Percentiles rank a stretch among this genome's conserved stretches.
phyloP scores from a whole-genome alignment of 805 yeast species.

The Blastobotrys robertii region DNA sequence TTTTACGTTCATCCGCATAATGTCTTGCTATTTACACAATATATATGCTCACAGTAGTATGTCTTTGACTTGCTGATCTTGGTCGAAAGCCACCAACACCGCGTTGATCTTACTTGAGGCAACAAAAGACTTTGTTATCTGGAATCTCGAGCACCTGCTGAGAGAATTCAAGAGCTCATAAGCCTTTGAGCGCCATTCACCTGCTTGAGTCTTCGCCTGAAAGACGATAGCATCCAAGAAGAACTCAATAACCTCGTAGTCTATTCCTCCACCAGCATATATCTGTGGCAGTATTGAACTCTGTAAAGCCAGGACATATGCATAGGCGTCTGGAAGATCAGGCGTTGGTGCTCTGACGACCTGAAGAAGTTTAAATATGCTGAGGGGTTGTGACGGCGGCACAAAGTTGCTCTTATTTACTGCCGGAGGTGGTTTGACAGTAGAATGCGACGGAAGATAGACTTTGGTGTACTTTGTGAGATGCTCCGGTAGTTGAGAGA shows the following conservation, averaged over 20 bases:
- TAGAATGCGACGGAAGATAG: slow-evolving; percentile 5
- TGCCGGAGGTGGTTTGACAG: background rate
- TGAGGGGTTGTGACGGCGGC: background rate
- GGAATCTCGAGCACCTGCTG: slow-evolving; percentile 6
- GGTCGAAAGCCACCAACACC: background rate
- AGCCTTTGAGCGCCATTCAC: slow-evolving; percentile 1
- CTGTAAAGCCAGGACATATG: slow-evolving; percentile 9
- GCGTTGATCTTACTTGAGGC: background rate
- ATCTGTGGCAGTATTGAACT: slow-evolving; percentile 4
- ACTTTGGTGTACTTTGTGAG: too few species aligned
- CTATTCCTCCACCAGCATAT: slow-evolving; percentile 14
- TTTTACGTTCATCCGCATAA: too few species aligned
- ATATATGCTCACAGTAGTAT: background rate
- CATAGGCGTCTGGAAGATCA: slow-evolving; percentile 11
- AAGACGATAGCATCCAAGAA: slow-evolving; percentile 11
- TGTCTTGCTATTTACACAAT: too few species aligned
- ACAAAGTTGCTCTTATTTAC: background rate
- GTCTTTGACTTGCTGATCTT: background rate
- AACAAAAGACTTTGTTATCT: slow-evolving; percentile 6
- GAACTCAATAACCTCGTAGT: slow-evolving; percentile 17
- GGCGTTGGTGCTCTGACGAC: slow-evolving; percentile 12
- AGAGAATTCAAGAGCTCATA: background rate
- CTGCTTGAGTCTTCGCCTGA: background rate
- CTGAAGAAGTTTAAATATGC: slow-evolving; percentile 1
- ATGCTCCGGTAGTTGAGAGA: too few species aligned